A percentile compares a stretch with the other conserved stretches of the same genome.
These are phyloP conservation scores for Fusarium fracticaudum DNA, from an alignment of 2,329 filamentous ascomycete species.

Conservation along the genomic window DNA sequence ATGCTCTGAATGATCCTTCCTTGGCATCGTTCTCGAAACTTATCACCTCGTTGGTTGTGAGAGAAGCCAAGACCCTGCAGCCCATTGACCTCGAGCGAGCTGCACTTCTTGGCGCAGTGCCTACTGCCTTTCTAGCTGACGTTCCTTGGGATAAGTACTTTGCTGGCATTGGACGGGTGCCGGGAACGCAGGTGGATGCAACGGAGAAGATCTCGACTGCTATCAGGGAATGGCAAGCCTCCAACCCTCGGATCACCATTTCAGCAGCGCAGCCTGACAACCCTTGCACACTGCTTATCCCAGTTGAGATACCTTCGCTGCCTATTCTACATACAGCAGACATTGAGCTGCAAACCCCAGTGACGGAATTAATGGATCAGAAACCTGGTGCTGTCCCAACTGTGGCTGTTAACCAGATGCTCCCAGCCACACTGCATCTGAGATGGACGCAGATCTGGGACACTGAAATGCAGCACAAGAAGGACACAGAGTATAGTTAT, in stretches of 20 bases:
- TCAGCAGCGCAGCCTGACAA: constrained; percentile 44
- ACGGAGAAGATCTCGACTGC: constrained; percentile 39
- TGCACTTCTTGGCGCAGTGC: constrained; percentile 61
- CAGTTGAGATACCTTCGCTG: constrained; percentile 87
- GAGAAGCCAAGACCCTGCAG: constrained; percentile 56
- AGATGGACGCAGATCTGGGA: constrained; percentile 73
- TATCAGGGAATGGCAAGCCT: constrained; percentile 49
- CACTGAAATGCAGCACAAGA: constrained; percentile 52
- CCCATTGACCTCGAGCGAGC: constrained; percentile 65
- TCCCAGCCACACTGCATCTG: constrained; percentile 69
- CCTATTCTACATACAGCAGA: constrained; percentile 84
- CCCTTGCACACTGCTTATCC: constrained; percentile 78
- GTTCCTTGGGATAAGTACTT: constrained; percentile 62
- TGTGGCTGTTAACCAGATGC: constrained; percentile 70
- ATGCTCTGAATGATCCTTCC: constrained; percentile 51
- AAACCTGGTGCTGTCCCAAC: constrained; percentile 52
- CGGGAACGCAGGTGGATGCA: constrained; percentile 48
- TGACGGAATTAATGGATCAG: constrained; percentile 44
- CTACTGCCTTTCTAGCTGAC: constrained; percentile 58
- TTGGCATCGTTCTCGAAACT: constrained; percentile 59
- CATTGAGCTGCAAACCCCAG: constrained; percentile 61
- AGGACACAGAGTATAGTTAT: constrained; percentile 80
- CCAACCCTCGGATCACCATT: constrained; percentile 43
- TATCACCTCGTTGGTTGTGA: constrained; percentile 55
- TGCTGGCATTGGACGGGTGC: constrained; percentile 57